Percentiles rank a stretch among this genome's conserved stretches.
These are phyloP conservation scores for Pseudogymnoascus sp. DNA, from an alignment of 2,329 filamentous ascomycete species.

Conservation along the genomic window DNA sequence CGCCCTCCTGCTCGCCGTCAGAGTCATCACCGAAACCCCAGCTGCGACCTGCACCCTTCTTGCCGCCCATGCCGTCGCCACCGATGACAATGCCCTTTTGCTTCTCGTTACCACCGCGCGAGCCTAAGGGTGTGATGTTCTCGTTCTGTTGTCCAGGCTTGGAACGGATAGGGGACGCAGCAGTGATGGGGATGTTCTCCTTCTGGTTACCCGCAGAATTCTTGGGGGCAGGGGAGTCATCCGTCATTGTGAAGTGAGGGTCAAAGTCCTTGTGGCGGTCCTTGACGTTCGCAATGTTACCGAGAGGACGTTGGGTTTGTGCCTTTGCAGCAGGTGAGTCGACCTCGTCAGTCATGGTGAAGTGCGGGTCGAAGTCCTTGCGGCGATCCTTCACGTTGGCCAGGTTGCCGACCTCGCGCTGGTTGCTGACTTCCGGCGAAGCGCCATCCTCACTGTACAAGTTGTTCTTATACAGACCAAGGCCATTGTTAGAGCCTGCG, in stretches of 20 bases:
- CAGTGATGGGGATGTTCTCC: slow-evolving; percentile 24
- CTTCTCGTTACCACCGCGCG: slow-evolving; percentile 17
- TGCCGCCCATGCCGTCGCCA: slow-evolving; percentile 61
- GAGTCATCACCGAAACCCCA: slow-evolving; percentile 53
- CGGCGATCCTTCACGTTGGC: slow-evolving; percentile 66
- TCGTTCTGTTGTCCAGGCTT: slow-evolving; percentile 24
- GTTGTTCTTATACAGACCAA: slow-evolving; percentile 71
- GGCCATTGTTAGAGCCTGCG: slow-evolving; percentile 57
- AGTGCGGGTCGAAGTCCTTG: slow-evolving; percentile 74
- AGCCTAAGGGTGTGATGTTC: slow-evolving; percentile 20
- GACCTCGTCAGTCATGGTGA: slow-evolving; percentile 60
- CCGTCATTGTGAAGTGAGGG: slow-evolving; percentile 57
- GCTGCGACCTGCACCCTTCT: slow-evolving; percentile 43
- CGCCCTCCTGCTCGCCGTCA: slow-evolving; percentile 34
- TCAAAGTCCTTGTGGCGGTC: slow-evolving; percentile 67
- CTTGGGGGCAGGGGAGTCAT: slow-evolving; percentile 43
- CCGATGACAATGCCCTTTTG: slow-evolving; percentile 40
- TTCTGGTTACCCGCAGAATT: slow-evolving; percentile 39
- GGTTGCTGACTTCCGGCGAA: slow-evolving; percentile 21
- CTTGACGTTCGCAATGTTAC: slow-evolving; percentile 57
- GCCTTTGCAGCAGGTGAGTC: slow-evolving; percentile 42
- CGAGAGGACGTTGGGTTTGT: slow-evolving; percentile 7
- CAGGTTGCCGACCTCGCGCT: slow-evolving; percentile 52
- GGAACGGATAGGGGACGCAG: slow-evolving; percentile 17
- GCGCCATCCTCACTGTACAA: slow-evolving; percentile 54